Evolutionary conservation across 768 basidiomycete species (phyloP), one percentile per base, ranked within the genome.

Genomic region (Xerocomellus amylosporus): DNA sequence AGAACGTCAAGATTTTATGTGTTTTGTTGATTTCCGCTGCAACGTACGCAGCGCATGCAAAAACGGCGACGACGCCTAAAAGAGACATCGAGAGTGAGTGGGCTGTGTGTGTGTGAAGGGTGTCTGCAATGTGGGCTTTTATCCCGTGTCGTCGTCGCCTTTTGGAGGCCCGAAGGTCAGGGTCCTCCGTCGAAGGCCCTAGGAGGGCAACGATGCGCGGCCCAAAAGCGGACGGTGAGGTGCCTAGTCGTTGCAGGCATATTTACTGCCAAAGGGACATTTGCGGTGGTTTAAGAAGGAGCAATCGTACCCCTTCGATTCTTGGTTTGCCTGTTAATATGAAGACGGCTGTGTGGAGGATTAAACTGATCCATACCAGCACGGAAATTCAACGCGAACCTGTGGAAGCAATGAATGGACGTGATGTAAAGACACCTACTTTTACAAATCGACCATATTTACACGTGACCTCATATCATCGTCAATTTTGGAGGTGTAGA

Each of bases 381-480:
- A 28, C 28, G 28, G 28, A 28, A 9, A 2, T 28, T 28, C 28
- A 28, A 28, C 28, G 28, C 26, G 26, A 26, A 26, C 26, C 24
- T 24, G 24, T 24, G 24, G 24, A 24, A 24, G 24, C 24, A 24
- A 24, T 24, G n/a, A n/a, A n/a, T n/a, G n/a, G n/a, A n/a, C n/a
- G n/a, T 24, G 24, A 24, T 24, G 24, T 4, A 24, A 24, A n/a
- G n/a, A n/a, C n/a, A n/a, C n/a, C 24, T 24, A 26, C 26, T 26
- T 1, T 1, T 28, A 28, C 28, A 28, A 28, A 28, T 30, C 8
- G 28, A 5, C 34, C 12, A 34, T 28, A 46, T 19, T n/a, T 34
- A 54, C 59, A 66, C 42, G 52, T 60, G 58, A 63, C 4, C 26
- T 41, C n/a, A 17, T 39, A 45, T 28, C 50, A 9, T 19, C 33